Base-by-base conservation (phyloP, 2,329 filamentous ascomycete species). In the Epichloe coenophiala region DNA sequence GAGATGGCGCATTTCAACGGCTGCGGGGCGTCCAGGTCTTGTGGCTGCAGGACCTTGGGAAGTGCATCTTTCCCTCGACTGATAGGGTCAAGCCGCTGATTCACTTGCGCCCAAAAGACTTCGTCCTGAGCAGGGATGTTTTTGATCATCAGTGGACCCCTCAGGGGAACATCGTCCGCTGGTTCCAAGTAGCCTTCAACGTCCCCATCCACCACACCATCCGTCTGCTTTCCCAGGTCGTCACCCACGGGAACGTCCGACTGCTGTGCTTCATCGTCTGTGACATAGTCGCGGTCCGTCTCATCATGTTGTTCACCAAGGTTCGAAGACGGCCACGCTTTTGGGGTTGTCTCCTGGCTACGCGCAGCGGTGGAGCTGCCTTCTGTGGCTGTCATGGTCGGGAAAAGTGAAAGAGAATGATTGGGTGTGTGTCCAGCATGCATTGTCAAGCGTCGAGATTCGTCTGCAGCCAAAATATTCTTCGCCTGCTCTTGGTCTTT, bases 391-490 rank as follows among this genome's bases (percentile, higher is more conserved):
- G 66, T 64, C 44, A 69, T 64, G 9, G 72, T 74, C 5, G 69
- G 68, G 15, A 78, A 63, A 2, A 73, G 62, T 4, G 78, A 78
- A 11, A 80, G 65, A 1, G 77, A 79, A 59, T 81, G 78, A 47
- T 72, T 81, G 6, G 79, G 79, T 2, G 79, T 82, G 61, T 82
- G 79, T 1, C 79, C 79, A 19, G 79, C 79, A 60, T 82, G 74
- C 72, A 83, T 77, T 0, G 72, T 80, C 40, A 81, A 71, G 43
- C 79, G 70, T 46, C 66, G 68, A 42, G 69, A 67, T 57, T 75
- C 77, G 5, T 71, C 67, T 7, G 72, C 73, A 23, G 67, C 68
- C 37, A 78, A 64, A 8, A 68, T 68, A 54, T 74, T 65, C 48
- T 74, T 61, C 3, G 73, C 73, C 48, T 46, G 45, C 35, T 70